Conservation (phyloP, 345 rosid genomes). For the Cochlearia excelsa region DNA sequence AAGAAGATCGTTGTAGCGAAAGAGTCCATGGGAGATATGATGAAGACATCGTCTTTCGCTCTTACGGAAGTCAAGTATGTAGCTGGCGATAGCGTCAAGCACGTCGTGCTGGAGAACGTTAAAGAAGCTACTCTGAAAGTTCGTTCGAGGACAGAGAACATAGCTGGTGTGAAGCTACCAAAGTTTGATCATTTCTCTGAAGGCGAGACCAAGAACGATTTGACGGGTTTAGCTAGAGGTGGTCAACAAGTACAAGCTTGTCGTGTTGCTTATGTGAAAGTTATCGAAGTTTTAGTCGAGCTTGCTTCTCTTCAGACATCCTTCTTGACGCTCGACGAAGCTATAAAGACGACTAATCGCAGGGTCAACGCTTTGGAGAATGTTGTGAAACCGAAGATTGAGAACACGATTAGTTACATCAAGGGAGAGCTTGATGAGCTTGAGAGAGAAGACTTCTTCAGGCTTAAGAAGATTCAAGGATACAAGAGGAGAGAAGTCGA, state of each 20-base stretch:
- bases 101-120: constrained; percentile 77
- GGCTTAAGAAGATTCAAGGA: constrained; percentile 86
- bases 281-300: constrained; percentile 83
- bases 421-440: constrained; percentile 93
- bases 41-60: constrained; percentile 82
- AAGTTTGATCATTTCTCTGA: constrained; percentile 79
- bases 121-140: constrained; percentile 76
- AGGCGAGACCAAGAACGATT: constrained; percentile 83
- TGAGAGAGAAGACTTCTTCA: constrained; percentile 90
- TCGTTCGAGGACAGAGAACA: constrained; percentile 71
- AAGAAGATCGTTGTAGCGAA: constrained; percentile 77
- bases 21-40: constrained; percentile 87
- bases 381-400: constrained; percentile 85
- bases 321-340: constrained; percentile 87
- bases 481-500: constrained; percentile 77
- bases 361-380: constrained; percentile 90
- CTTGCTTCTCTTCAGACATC: constrained; percentile 97
- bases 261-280: constrained; percentile 84
- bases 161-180: constrained; percentile 92
- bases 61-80: constrained; percentile 81
- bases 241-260: constrained; percentile 90
- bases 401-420: constrained; percentile 79
- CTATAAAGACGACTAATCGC: constrained; percentile 91
- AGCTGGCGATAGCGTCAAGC: constrained; percentile 85
- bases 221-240: constrained; percentile 92